Base-by-base conservation (phyloP, 2,329 filamentous ascomycete species). In the Endothia cerciana region DNA sequence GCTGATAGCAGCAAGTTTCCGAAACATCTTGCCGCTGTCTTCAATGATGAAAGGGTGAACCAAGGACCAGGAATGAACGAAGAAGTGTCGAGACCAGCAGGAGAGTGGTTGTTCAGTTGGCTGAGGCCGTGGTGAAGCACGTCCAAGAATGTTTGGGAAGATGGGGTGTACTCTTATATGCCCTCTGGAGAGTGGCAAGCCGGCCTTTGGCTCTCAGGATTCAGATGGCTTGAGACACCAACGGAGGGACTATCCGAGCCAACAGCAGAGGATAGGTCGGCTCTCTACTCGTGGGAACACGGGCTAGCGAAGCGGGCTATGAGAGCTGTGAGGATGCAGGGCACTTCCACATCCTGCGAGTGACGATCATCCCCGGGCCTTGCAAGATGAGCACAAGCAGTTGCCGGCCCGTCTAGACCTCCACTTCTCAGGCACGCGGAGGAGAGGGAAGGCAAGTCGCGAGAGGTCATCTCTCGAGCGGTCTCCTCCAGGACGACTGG, bases 1-100 rank as follows among this genome's bases (percentile, higher is more conserved):
- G 47, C 45, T 55, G 62, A 64, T 41, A 43, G 56, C 56, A 45
- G 62, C 56, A 30, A 64, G 30, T 36, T 60, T 60, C 33, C 36
- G 55, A 45, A 55, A 45, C 62, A 64, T 64, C 25, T 43, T 41
- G 30, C 36, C 17, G 25, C 45, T 43, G 28, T 40, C 38, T 8
- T 22, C 3, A 53, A 22, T 22, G 36, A 38, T 3, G 19, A 22
- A 25, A 33, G 38, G 19, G 33, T 64, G 38, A 51, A 56, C 11
- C 33, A 22, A 56, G 51, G 19, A 38, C 17, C 41, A n/a, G 61
- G 19, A n/a, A 38, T 30, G 25, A 57, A 36, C 3, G 28, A 33
- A 38, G n/a, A 28, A 30, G 22, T 30, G 40, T n/a, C 40, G 25
- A 25, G 22, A 55, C 33, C 49, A 43, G 22, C 17, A 47, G 6